Conservation (phyloP, 2,329 filamentous ascomycete species). For the Apiospora pterosperma region DNA sequence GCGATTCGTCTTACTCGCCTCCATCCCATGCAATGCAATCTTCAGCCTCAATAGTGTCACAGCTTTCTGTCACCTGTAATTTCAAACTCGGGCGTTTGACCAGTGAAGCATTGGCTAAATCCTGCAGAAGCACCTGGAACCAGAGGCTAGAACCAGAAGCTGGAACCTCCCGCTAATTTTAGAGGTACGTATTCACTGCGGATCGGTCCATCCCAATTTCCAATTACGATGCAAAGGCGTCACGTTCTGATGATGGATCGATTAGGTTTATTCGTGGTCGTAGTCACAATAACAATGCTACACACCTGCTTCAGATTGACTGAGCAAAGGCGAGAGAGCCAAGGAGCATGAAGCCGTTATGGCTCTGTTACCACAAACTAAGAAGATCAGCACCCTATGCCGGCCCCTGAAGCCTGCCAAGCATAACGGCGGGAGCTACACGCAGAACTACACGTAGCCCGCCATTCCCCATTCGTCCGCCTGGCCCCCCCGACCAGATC, state of each 20-base stretch:
- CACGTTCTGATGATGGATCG: not conserved
- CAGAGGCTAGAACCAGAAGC: no score
- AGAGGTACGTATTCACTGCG: no score
- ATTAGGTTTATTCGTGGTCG: no score
- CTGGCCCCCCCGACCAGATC: not conserved
- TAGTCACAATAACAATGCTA: not conserved
- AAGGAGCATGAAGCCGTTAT: not conserved
- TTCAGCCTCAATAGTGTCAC: not conserved
- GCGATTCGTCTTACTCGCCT: not conserved
- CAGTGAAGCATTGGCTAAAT: no score
- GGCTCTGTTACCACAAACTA: not conserved
- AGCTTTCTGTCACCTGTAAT: not conserved
- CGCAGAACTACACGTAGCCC: constrained; percentile 1
- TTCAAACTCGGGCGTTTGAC: not conserved
- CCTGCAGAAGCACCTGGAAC: no score
- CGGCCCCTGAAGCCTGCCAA: not conserved
- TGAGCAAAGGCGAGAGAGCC: not conserved
- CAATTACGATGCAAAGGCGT: no score
- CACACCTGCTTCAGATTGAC: not conserved
- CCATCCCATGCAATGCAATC: not conserved
- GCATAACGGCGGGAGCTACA: constrained; percentile 1
- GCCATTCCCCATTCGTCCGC: not conserved
- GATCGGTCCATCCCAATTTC: not conserved
- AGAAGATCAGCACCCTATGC: no score
- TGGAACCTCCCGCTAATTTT: not conserved